Evolutionary conservation across 1,139 yeast species (phyloP), one percentile per base, ranked within the genome.

Genomic region (Yarrowia galli): DNA sequence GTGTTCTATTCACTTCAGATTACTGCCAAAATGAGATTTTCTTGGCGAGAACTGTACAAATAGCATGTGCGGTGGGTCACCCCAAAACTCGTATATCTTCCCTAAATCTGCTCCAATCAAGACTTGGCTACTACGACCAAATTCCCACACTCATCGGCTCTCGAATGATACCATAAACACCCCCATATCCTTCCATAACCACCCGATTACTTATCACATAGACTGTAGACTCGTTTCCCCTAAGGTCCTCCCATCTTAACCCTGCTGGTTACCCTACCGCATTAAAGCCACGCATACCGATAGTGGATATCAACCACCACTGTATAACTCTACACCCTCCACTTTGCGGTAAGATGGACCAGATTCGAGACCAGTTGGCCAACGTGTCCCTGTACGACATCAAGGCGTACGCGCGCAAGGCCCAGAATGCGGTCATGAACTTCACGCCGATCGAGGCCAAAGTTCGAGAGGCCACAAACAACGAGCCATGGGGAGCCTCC

Each of bases 401-500:
- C 74, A 95, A 96, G 83, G 96, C 97, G 54, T 93, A 95, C 76
- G 98, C 95, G 70, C 91, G 99, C 73, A 93, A 92, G 79, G 99
- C 98, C 3, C 99, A 95, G 78, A 95, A 95, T 82, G 97, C 92
- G 51, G 97, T 97, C 72, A 87, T 92, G 84, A 95, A 93, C 79
- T 88, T 91, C 78, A 91, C 97, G 15, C 98, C 92, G 72, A 92
- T 91, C 89, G 99, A 95, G 80, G 89, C 97, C 63, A 92, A 91
- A 79, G 76, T 78, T 23, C 87, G 99, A 71, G 98, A 95, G 78
- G 98, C 98, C 61, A 95, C 99, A 68, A 95, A 95, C 78, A 95
- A 95, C 77, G 99, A 95, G 79, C 99, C 99, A 2, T 95, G 99
- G 99, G 99, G 99, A n/a, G 96, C 98, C 3, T 88, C 97, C 1